These are phyloP conservation scores for Datura wrightii DNA, from an alignment of 257 asterid species.

Conservation along the genomic window DNA sequence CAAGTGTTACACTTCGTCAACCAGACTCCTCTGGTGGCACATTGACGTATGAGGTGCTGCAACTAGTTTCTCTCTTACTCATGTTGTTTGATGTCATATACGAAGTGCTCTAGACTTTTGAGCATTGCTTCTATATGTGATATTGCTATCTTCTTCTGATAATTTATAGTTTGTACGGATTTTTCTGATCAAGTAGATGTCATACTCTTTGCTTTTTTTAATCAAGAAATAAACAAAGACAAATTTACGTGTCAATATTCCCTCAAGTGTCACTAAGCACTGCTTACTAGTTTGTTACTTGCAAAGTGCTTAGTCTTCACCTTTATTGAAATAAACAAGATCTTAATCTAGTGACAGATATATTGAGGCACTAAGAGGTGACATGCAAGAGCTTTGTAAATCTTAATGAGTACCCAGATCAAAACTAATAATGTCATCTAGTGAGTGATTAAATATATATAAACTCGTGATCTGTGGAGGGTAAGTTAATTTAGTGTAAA, in stretches of 20 bases:
- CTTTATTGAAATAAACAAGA: not conserved
- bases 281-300: not conserved
- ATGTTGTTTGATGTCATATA: not conserved
- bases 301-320: not conserved
- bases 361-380: not conserved
- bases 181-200: not conserved
- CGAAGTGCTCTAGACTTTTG: not conserved
- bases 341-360: not conserved
- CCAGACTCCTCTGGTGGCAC: constrained; percentile 93
- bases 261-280: not conserved
- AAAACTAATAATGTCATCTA: not conserved
- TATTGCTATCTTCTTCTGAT: not conserved
- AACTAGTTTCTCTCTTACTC: constrained; percentile 1
- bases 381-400: not conserved
- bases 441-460: not conserved
- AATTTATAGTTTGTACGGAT: not conserved
- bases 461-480: not conserved
- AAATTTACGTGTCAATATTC: not conserved
- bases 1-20: constrained; percentile 84
- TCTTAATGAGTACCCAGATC: not conserved
- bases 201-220: not conserved
- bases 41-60: constrained; percentile 76
- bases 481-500: not conserved
- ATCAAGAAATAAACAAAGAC: not conserved
- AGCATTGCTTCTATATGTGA: not conserved